phyloP scores from a whole-genome alignment of 768 basidiomycete species.

The Hebeloma cylindrosporum region DNA sequence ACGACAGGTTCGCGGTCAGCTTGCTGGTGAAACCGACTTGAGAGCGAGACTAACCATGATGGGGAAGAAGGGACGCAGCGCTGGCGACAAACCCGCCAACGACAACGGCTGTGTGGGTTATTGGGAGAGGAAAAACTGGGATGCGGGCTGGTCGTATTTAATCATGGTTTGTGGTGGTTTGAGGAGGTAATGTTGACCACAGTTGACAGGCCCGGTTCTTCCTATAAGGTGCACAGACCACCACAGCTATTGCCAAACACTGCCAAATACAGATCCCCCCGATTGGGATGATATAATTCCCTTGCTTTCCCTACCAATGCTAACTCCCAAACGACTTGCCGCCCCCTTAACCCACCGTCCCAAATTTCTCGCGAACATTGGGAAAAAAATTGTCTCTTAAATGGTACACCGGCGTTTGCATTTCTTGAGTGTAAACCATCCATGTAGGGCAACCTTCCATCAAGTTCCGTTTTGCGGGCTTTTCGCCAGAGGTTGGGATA shows the following conservation, averaged over 20 bases:
- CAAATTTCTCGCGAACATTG: too few relatives aligned
- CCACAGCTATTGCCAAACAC: slow-evolving; percentile 30
- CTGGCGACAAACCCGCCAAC: slow-evolving; percentile 53
- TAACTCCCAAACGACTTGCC: neutral
- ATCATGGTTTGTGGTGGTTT: slow-evolving; percentile 42
- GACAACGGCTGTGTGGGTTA: slow-evolving; percentile 54
- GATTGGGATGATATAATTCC: slow-evolving; percentile 12
- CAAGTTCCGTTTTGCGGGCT: slow-evolving; percentile 27
- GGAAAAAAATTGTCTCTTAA: too few relatives aligned
- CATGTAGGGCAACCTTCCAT: slow-evolving; percentile 14
- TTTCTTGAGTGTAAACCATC: neutral
- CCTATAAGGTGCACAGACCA: slow-evolving; percentile 45
- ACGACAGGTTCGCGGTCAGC: slow-evolving; percentile 8
- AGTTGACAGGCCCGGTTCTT: slow-evolving; percentile 50
- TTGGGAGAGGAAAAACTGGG: slow-evolving; percentile 38
- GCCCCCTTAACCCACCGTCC: neutral
- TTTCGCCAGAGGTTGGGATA: slow-evolving; percentile 39
- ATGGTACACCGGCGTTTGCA: too few relatives aligned
- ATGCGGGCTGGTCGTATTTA: slow-evolving; percentile 37
- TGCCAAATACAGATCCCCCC: slow-evolving; percentile 18
- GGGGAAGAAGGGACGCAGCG: slow-evolving; percentile 22
- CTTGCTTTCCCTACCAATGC: neutral
- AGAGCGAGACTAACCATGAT: slow-evolving; percentile 42
- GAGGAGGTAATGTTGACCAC: slow-evolving; percentile 46
- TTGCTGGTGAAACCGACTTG: slow-evolving; percentile 2